These are phyloP conservation scores for Ustilago shanxiensis DNA, from an alignment of 1,284 basidiomycete species.

Conservation along the genomic window DNA sequence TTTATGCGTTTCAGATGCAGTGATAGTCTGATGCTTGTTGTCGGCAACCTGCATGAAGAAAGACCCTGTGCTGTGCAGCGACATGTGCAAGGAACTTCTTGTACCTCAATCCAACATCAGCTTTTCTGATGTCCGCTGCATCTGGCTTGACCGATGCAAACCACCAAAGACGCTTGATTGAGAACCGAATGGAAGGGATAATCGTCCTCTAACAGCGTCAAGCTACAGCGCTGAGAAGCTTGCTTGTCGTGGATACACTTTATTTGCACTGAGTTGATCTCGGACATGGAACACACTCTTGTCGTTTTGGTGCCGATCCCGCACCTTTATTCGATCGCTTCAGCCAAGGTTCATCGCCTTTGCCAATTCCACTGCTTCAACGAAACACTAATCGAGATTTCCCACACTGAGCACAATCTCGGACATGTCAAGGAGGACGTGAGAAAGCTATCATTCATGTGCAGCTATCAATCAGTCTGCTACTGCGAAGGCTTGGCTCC, in stretches of 20 bases:
- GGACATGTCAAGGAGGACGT: background rate
- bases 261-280: too few relatives aligned
- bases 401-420: background rate
- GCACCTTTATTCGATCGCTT: too few relatives aligned
- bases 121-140: background rate
- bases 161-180: background rate
- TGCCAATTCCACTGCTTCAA: too few relatives aligned
- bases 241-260: too few relatives aligned
- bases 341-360: too few relatives aligned
- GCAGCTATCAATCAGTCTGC: background rate
- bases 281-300: too few relatives aligned
- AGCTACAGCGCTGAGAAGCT: too few relatives aligned
- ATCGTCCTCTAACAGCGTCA: background rate
- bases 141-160: background rate
- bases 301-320: too few relatives aligned
- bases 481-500: conserved; percentile 17
- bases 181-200: background rate
- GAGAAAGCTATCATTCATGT: background rate
- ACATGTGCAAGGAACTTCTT: background rate
- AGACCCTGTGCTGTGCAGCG: background rate
- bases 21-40: background rate
- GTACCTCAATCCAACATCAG: background rate
- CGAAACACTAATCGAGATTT: too few relatives aligned
- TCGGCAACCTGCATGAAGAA: background rate
- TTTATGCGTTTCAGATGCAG: background rate